phyloP scores from a whole-genome alignment of 257 asterid genomes.

The Gentiana macrophylla region DNA sequence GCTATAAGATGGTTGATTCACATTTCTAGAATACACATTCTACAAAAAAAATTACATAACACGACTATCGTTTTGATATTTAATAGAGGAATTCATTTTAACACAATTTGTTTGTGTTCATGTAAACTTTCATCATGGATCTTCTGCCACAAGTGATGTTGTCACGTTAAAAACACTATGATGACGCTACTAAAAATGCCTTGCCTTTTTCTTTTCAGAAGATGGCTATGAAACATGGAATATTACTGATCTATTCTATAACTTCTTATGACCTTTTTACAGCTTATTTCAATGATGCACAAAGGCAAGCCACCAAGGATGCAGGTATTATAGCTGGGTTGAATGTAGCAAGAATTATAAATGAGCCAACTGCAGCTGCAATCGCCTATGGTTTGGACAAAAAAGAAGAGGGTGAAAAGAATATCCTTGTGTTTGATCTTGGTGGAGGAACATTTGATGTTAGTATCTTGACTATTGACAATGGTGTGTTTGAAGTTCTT shows the following conservation, averaged over 20 bases:
- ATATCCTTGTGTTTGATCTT: slow-evolving; percentile 84
- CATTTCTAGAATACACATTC: no score
- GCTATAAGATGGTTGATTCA: no score
- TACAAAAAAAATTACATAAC: no score
- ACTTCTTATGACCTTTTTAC: slow-evolving; percentile 9
- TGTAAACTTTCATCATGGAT: no score
- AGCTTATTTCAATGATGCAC: slow-evolving; percentile 97
- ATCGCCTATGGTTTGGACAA: slow-evolving; percentile 85
- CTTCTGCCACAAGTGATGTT: no score
- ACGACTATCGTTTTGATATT: no score
- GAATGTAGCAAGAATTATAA: slow-evolving; percentile 70
- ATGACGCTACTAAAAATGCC: no score
- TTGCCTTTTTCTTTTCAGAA: no score
- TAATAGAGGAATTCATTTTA: no score
- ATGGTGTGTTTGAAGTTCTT: slow-evolving; percentile 7
- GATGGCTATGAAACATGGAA: no score
- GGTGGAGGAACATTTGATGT: slow-evolving; percentile 50
- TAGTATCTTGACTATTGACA: slow-evolving; percentile 1
- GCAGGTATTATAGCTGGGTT: slow-evolving; percentile 64
- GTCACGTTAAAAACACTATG: no score
- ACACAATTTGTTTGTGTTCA: no score
- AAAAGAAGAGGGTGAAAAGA: slow-evolving; percentile 68
- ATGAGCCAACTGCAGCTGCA: slow-evolving; percentile 91
- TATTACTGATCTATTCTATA: neutral
- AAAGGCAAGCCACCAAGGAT: slow-evolving; percentile 92